Evolutionary conservation across 345 rosid species (phyloP), one percentile per base, ranked within the genome.

Genomic region (Rhizophora mangle): DNA sequence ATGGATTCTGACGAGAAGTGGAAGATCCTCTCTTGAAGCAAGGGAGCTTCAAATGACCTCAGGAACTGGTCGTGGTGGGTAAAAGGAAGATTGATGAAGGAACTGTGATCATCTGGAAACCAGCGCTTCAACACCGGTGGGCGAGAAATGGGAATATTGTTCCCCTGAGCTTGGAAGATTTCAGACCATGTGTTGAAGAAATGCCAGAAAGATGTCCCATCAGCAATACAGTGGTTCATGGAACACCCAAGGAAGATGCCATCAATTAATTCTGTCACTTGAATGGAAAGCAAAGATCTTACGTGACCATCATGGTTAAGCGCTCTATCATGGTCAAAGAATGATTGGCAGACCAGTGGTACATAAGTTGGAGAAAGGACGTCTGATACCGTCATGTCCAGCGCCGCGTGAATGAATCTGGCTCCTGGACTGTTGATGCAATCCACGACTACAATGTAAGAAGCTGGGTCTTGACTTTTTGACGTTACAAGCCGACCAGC

Each of bases 211-310:
- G 94, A 82, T n/a, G 78, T 52, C 8, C 96, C 94, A 53, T 93
- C 94, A 1, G 83, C 94, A 31, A 93, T 16, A 5, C 61, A 62
- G 21, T 91, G 96, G 64, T 87, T 89, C 72, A 87, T 74, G 6
- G 96, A 92, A 39, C 84, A 27, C 39, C 91, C 95, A 10, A 92
- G 57, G 78, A 93, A 90, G 26, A 93, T 60, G 0, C 92, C 94
- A 70, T 93, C 96, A 6, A 76, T 73, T 20, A 90, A 61, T 46
- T 90, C 87, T 0, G 92, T 93, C 10, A 81, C 90, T 77, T 93
- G 85, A 46, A 82, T 60, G 3, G 90, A 77, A 37, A 91, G 60
- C 72, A 93, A 71, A 37, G 96, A 80, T 43, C 32, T 68, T 60
- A 60, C 39, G 54, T 89, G 86, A 1, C 98, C 97, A 64, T 89